Percentiles rank a stretch among this genome's conserved stretches.
Evolutionary conservation across 305 asterid species (phyloP).

Genomic region (Fraxinus xanthoxyloides): DNA sequence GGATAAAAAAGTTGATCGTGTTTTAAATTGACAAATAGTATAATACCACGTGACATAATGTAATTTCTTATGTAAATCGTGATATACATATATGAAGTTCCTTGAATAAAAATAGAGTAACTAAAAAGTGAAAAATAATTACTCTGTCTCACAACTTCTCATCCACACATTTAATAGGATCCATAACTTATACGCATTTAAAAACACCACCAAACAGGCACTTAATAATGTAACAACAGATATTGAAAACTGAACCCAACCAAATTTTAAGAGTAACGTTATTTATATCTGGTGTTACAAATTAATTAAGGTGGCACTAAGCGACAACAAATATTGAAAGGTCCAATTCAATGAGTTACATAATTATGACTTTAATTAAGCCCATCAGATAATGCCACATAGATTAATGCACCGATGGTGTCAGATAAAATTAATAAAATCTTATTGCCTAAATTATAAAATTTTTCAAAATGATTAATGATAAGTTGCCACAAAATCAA

Average conservation of each 20-base stretch:
- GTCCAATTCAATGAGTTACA: neutral
- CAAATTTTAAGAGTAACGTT: neutral
- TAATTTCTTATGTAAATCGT: no score
- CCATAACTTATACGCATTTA: neutral
- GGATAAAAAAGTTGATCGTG: no score
- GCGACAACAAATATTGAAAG: neutral
- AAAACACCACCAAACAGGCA: neutral
- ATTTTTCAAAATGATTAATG: neutral
- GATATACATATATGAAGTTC: no score
- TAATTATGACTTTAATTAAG: no score
- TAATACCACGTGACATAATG: no score
- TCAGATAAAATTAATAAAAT: neutral
- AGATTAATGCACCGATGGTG: neutral
- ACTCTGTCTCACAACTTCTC: neutral
- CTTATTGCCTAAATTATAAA: neutral
- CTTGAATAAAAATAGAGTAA: no score
- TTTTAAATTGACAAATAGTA: no score
- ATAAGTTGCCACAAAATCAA: neutral
- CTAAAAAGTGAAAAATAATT: no score
- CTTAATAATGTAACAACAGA: neutral
- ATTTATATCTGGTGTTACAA: neutral
- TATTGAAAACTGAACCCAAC: neutral
- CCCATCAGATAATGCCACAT: neutral
- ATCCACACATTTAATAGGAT: no score
- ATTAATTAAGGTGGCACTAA: neutral